Evolutionary conservation across 2,329 filamentous ascomycete genomes (phyloP), one percentile per base, ranked within the genome.

Genomic region (Scleromitrula shiraiana): DNA sequence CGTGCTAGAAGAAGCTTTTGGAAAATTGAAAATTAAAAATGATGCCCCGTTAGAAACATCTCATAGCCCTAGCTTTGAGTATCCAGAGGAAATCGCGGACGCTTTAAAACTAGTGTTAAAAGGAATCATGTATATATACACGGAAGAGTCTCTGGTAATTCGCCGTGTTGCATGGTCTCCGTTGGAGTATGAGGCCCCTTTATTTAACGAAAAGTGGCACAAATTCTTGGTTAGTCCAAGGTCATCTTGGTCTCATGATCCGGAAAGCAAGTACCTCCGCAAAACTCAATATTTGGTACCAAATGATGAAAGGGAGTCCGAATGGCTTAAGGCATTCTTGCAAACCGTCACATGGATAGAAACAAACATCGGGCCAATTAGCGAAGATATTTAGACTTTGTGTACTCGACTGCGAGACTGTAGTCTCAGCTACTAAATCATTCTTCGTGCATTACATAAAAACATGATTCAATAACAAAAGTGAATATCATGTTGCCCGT

Each of bases 321-420:
- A 53, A 29, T 56, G 54, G 51, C 19, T 56, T 10, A 30, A 30
- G 26, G 51, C 52, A 12, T 56, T 56, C 29, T 22, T 53, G 42
- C 49, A 49, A 19, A 52, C 38, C 2, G 43, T 56, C 7, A 49
- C 40, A 19, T 56, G 53, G 54, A 56, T 56, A 48, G 50, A 56
- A 15, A 27, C 40, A 35, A 46, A 51, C 7, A 33, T 50, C 22
- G 43, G 20, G 17, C 19, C 19, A 8, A 5, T 5, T 2, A 33
- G 32, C 8, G 26, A 32, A 17, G 20, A 17, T 33, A 23, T 15
- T 2, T 41, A 26, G 15, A 36, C 5, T 32, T 20, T 5, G 23
- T 17, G 9, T n/a, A 7, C 22, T 12, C 5, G 7, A 14, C 5
- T 7, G 30, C 14, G 17, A n/a, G 6, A 30, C 6, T 30, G 15